phyloP scores from a whole-genome alignment of 306 rosid genomes.

The Senna tora region DNA sequence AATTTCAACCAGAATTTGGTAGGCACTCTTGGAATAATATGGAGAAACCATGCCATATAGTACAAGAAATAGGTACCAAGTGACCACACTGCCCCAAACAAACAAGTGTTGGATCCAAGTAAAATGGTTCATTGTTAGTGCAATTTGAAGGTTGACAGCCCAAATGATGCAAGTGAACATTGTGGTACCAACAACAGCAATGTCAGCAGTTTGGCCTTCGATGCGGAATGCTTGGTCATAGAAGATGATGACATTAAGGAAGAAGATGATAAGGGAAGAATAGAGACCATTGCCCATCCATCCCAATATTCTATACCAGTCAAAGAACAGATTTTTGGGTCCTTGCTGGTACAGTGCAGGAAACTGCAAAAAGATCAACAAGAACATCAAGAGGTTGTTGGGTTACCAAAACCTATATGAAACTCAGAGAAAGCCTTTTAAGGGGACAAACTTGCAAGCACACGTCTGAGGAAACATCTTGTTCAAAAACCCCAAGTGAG shows the following conservation, averaged over 20 bases:
- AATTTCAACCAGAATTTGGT: constrained; percentile 72
- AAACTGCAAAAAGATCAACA: constrained; percentile 61
- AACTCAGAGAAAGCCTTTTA: constrained; percentile 17
- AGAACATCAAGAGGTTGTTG: constrained; percentile 33
- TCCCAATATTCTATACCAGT: constrained; percentile 93
- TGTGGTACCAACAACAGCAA: constrained; percentile 84
- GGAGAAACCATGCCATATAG: constrained; percentile 83
- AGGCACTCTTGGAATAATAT: constrained; percentile 54
- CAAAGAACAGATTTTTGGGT: constrained; percentile 84
- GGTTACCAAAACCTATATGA: constrained; percentile 23
- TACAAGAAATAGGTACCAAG: constrained; percentile 85
- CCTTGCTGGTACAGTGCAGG: constrained; percentile 99
- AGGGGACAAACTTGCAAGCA: constrained; percentile 82
- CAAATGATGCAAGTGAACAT: constrained; percentile 97
- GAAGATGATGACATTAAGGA: constrained; percentile 74
- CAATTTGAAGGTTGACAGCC: constrained; percentile 95
- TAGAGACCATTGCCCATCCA: constrained; percentile 96
- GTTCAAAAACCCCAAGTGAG: constrained; percentile 98
- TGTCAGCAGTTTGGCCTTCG: constrained; percentile 85
- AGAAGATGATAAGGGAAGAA: constrained; percentile 75
- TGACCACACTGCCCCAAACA: constrained; percentile 86
- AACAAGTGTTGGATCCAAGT: constrained; percentile 95
- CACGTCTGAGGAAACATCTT: constrained; percentile 95
- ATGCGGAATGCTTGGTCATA: constrained; percentile 75
- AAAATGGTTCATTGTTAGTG: constrained; percentile 93